Base-by-base conservation (phyloP, 192 early-diverging fungal species). In the Linnemannia zychae region DNA sequence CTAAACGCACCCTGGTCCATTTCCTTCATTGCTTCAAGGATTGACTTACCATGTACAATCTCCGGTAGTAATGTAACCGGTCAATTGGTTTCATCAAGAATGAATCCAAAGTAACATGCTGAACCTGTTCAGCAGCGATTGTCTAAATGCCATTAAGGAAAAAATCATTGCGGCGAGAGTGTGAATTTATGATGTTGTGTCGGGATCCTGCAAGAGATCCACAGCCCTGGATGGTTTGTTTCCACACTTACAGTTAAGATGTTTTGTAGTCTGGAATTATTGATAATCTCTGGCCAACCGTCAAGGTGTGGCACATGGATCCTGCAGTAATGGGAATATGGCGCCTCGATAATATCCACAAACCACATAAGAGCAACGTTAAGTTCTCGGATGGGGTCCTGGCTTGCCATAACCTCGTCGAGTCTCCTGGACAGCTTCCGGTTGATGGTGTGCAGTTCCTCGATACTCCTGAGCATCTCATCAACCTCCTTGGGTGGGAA, bases 51-150 rank as follows among this genome's bases (percentile, higher is more conserved):
- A 80, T 88, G 71, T 92, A 92, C 13, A 92, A 76, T 44, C 84
- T 87, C 60, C 90, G 89, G 70, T 92, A 92, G 67, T 92, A 92
- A 40, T 89, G 82, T 36, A 92, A 40, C 57, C 91, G 88, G 31
- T 89, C 82, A 46, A 91, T 85, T 22, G 91, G 91, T 60, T 86
- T 76, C 72, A 89, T 87, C 66, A 92, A 82, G 52, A 91, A 86
- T 0, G 88, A 84, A 49, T 92, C 91, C 20, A 92, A 75, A n/a
- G 88, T 85, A 33, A 91, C 82, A 57, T 87, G 86, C 47, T 90
- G 83, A 38, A 88, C 71, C 18, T 80, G 78, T 66, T 88, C 73
- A 17, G 80, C 74, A 20, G 91, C 88, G n/a, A 92, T 81, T 75
- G 74, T 75, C 90, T 92, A 81, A 20, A 66, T 16, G 37, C 1